A percentile compares a stretch with the other conserved stretches of the same genome.
These are phyloP conservation scores for Sambucus nigra DNA, from an alignment of 129 eudicot species.

Conservation along the genomic window DNA sequence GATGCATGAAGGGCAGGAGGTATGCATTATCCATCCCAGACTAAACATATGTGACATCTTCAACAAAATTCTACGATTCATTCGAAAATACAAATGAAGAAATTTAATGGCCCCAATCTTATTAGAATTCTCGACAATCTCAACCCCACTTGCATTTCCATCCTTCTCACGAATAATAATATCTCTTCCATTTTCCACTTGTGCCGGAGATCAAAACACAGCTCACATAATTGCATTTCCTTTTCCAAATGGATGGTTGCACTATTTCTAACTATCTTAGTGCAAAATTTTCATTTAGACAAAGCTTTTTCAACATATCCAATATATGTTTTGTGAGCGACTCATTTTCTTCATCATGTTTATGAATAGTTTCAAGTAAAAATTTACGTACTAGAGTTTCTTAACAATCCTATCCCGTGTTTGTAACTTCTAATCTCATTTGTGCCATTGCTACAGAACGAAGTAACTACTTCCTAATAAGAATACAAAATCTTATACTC, in stretches of 20 bases:
- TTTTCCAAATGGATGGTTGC: conserved; percentile 43
- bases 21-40: conserved; percentile 9
- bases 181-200: conserved; percentile 23
- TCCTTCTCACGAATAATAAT: conserved; percentile 23
- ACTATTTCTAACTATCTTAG: conserved; percentile 40
- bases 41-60: conserved; percentile 7
- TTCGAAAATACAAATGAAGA: no score
- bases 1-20: conserved; percentile 15
- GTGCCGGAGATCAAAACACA: conserved; percentile 43
- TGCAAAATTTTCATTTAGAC: conserved; percentile 42
- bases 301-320: conserved; percentile 58
- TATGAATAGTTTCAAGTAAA: conserved; percentile 34
- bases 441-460: conserved; percentile 68
- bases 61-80: conserved; percentile 8
- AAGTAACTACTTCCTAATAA: conserved; percentile 55
- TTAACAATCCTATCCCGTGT: conserved; percentile 44
- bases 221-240: conserved; percentile 42
- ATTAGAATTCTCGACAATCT: conserved; percentile 56
- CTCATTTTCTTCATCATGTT: conserved; percentile 45
- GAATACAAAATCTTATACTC: conserved; percentile 58
- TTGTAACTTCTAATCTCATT: conserved; percentile 53
- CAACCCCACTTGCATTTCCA: conserved; percentile 30
- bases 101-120: no score
- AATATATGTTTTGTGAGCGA: conserved; percentile 42
- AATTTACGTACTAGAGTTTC: conserved; percentile 37